A percentile compares a stretch with the other conserved stretches of the same genome.
phyloP scores from a whole-genome alignment of 345 rosid genomes.

The Eucalyptus pauciflora region DNA sequence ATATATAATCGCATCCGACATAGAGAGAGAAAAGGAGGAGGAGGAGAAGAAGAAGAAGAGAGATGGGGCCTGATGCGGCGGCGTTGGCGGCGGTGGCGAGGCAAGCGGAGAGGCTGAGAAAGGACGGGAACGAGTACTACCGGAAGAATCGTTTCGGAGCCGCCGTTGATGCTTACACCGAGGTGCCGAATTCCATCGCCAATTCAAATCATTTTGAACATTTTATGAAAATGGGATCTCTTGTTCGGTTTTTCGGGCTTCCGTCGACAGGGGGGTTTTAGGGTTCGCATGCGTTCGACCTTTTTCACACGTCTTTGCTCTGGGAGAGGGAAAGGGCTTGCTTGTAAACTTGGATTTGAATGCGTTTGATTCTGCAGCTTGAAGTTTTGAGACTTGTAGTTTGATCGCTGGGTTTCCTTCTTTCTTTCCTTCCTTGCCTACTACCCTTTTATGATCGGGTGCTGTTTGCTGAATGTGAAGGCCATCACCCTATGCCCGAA shows the following conservation, averaged over 20 bases:
- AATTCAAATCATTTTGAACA: neutral
- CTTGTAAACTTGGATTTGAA: neutral
- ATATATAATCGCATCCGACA: neutral
- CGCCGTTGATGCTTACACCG: constrained; percentile 90
- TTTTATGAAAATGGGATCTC: neutral
- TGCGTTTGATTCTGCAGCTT: neutral
- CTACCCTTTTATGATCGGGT: neutral
- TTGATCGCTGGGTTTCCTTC: neutral
- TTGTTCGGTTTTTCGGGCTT: neutral
- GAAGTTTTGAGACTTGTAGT: neutral
- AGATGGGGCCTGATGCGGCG: constrained; percentile 21
- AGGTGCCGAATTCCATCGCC: constrained; percentile 15
- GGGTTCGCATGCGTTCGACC: neutral
- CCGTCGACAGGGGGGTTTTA: neutral
- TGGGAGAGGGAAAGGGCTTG: neutral
- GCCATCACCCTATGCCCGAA: constrained; percentile 83
- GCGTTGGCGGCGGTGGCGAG: constrained; percentile 21
- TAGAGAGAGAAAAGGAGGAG: neutral
- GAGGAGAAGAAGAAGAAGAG: neutral
- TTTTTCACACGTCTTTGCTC: neutral
- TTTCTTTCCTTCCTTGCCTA: neutral
- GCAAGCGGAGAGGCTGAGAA: constrained; percentile 63
- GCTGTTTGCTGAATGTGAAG: constrained; percentile 10
- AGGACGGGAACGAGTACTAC: constrained; percentile 55
- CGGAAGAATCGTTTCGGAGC: constrained; percentile 61